Conservation (phyloP, 2,329 filamentous ascomycete genomes). For the Phyllosticta citrichinensis region DNA sequence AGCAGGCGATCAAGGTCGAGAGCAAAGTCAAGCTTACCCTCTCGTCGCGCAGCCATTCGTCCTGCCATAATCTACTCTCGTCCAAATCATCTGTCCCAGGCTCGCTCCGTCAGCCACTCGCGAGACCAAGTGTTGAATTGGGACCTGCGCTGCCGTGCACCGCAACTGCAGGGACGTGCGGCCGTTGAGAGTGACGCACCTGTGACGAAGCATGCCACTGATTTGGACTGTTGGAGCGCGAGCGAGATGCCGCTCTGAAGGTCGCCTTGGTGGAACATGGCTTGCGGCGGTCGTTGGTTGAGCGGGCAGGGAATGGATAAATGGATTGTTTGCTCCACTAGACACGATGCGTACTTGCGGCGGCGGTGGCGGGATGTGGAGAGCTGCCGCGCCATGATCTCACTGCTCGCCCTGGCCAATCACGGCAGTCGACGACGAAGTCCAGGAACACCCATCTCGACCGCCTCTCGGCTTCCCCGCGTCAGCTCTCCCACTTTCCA, state of each 20-base stretch:
- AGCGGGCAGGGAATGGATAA: neutral
- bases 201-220: slow-evolving; percentile 76
- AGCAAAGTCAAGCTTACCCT: slow-evolving; percentile 19
- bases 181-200: slow-evolving; percentile 38
- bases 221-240: slow-evolving; percentile 64
- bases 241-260: slow-evolving; percentile 70
- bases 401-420: too few species aligned
- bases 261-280: slow-evolving; percentile 73
- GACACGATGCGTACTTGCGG: too few species aligned
- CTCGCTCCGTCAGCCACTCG: neutral
- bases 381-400: too few species aligned
- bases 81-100: slow-evolving; percentile 50
- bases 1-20: neutral
- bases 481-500: too few species aligned
- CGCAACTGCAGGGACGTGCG: neutral
- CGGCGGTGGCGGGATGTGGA: too few species aligned
- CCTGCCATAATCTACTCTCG: slow-evolving; percentile 64
- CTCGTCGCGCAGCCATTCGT: slow-evolving; percentile 47
- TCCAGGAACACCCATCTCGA: too few species aligned
- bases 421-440: too few species aligned
- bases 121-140: neutral
- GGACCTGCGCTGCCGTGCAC: neutral
- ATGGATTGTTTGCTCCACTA: too few species aligned
- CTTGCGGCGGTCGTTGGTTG: neutral
- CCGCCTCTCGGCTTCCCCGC: too few species aligned